A percentile compares a stretch with the other conserved stretches of the same genome.
These are phyloP conservation scores for Candolleomyces eurysporus DNA, from an alignment of 768 basidiomycete species.

Conservation along the genomic window DNA sequence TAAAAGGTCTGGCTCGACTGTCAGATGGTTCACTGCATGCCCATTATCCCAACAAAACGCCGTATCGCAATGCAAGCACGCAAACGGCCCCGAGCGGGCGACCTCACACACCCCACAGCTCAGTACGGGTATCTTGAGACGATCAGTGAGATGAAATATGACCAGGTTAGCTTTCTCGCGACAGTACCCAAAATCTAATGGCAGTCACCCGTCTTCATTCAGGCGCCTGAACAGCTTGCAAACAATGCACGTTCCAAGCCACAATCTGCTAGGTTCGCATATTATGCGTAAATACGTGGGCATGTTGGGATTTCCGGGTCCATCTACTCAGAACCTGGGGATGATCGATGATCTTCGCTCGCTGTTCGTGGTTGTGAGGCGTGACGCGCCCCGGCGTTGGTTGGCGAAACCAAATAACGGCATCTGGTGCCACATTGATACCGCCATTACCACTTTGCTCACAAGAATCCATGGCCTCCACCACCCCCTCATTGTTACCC, in stretches of 20 bases:
- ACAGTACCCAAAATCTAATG: neutral
- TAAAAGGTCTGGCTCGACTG: constrained; percentile 56
- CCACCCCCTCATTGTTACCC: no score
- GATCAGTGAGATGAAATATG: neutral
- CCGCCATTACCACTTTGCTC: no score
- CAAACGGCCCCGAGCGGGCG: constrained; percentile 61
- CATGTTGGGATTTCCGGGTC: neutral
- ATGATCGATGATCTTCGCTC: no score
- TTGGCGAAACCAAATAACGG: no score
- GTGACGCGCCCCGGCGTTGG: no score
- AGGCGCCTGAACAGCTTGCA: constrained; percentile 43
- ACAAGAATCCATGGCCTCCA: no score
- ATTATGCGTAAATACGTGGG: constrained; percentile 3
- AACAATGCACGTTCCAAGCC: constrained; percentile 50
- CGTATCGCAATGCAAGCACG: constrained; percentile 69
- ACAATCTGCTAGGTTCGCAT: constrained; percentile 43
- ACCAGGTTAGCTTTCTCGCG: neutral
- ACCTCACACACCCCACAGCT: constrained; percentile 59
- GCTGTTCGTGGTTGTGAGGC: no score
- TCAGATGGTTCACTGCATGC: constrained; percentile 60
- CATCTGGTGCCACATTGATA: no score
- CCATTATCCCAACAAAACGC: constrained; percentile 66
- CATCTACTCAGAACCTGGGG: neutral
- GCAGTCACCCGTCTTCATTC: constrained; percentile 65
- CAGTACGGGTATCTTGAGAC: constrained; percentile 48